These are phyloP conservation scores for Epichloe baconii DNA, from an alignment of 2,329 filamentous ascomycete species.

Conservation along the genomic window DNA sequence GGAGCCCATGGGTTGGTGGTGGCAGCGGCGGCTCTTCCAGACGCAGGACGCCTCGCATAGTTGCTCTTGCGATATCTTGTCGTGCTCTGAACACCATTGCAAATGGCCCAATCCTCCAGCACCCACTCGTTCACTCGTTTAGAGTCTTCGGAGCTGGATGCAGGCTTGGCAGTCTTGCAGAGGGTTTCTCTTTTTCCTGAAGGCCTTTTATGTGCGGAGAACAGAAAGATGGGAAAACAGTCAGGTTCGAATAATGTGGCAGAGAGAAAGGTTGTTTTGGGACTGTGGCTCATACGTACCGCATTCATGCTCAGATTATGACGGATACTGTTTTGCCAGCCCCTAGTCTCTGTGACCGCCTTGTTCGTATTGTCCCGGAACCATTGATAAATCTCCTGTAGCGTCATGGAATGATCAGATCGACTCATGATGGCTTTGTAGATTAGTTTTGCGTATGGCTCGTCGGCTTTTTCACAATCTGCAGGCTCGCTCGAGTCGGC, in stretches of 20 bases:
- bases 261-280: neutral
- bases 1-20: slow-evolving; percentile 10
- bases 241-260: slow-evolving; percentile 2
- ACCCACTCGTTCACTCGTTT: slow-evolving; percentile 68
- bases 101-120: slow-evolving; percentile 56
- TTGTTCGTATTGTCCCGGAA: slow-evolving; percentile 73
- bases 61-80: slow-evolving; percentile 57
- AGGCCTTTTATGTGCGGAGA: slow-evolving; percentile 19
- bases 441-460: slow-evolving; percentile 74
- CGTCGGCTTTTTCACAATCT: slow-evolving; percentile 25
- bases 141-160: slow-evolving; percentile 20
- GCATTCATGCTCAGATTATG: slow-evolving; percentile 95
- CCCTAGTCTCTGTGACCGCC: slow-evolving; percentile 59
- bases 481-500: slow-evolving; percentile 11
- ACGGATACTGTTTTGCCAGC: slow-evolving; percentile 92
- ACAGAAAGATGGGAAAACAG: neutral
- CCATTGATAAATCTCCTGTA: slow-evolving; percentile 86
- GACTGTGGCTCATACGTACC: slow-evolving; percentile 37
- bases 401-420: slow-evolving; percentile 54
- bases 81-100: slow-evolving; percentile 68
- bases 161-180: slow-evolving; percentile 13
- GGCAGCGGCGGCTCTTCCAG: slow-evolving; percentile 4
- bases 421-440: slow-evolving; percentile 59
- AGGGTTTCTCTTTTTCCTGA: slow-evolving; percentile 25
- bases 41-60: slow-evolving; percentile 14